Evolutionary conservation across 345 rosid species (phyloP).

Genomic region (Syzygium aromaticum): DNA sequence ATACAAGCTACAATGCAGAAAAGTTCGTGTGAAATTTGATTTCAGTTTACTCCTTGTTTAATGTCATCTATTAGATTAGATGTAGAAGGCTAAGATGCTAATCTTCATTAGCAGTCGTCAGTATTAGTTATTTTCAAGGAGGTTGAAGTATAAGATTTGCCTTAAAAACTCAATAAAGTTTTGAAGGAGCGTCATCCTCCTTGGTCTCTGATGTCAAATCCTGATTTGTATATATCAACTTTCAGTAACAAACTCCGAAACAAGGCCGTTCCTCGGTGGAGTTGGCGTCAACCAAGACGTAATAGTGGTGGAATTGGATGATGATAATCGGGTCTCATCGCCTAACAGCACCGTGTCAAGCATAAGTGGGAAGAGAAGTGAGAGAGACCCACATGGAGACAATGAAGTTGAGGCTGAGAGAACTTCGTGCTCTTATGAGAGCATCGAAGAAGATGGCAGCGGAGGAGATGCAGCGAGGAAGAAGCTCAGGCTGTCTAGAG

Average conservation of each 20-base stretch:
- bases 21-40: not conserved
- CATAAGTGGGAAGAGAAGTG: slow-evolving; percentile 66
- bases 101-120: not conserved
- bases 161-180: not conserved
- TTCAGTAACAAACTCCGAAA: slow-evolving; percentile 38
- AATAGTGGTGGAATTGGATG: slow-evolving; percentile 39
- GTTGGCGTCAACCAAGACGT: slow-evolving; percentile 14
- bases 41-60: not conserved
- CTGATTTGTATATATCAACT: not conserved
- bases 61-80: not conserved
- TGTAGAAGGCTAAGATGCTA: not conserved
- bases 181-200: not conserved
- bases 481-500: slow-evolving; percentile 75
- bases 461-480: slow-evolving; percentile 61
- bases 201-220: not conserved
- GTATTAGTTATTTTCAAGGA: not conserved
- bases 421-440: slow-evolving; percentile 58
- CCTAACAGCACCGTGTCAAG: slow-evolving; percentile 86
- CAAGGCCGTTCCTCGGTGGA: slow-evolving; percentile 36
- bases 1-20: not conserved
- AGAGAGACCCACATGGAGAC: slow-evolving; percentile 48
- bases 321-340: slow-evolving; percentile 49
- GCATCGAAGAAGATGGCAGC: slow-evolving; percentile 68
- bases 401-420: slow-evolving; percentile 50
- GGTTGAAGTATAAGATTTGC: not conserved